Conservation (phyloP, 495 filamentous ascomycete genomes). For the Penicillium egyptiacum region DNA sequence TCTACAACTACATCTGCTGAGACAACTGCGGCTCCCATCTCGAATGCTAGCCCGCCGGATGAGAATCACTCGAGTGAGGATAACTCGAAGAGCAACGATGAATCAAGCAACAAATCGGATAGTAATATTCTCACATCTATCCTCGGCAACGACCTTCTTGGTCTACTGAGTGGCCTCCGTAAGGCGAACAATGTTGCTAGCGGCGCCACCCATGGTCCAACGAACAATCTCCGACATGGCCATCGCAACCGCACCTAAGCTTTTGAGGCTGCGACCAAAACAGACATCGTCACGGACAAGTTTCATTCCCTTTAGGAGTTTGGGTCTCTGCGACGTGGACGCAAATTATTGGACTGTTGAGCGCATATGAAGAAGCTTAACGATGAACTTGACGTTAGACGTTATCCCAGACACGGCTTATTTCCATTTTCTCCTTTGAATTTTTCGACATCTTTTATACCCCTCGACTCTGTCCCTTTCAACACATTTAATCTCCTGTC, state of each 20-base stretch:
- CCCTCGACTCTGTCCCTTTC: not conserved
- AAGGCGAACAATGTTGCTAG: constrained; percentile 17
- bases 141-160: constrained; percentile 20
- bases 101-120: not conserved
- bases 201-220: constrained; percentile 15
- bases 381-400: not conserved
- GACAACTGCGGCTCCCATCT: constrained; percentile 7
- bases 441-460: not conserved
- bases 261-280: too few relatives aligned
- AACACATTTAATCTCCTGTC: not conserved
- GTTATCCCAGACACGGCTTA: not conserved
- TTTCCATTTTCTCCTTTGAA: not conserved
- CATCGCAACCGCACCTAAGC: not conserved
- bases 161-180: constrained; percentile 21
- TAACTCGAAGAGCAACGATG: not conserved
- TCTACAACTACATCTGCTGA: not conserved
- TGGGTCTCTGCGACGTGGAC: not conserved
- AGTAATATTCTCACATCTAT: not conserved
- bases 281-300: not conserved
- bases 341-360: not conserved
- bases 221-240: not conserved
- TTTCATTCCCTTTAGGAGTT: not conserved
- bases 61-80: not conserved
- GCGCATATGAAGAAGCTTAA: not conserved
- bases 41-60: constrained; percentile 8